Base-by-base conservation (phyloP, 352 stramenopile genomes). In the Phytopythium delawarense region DNA sequence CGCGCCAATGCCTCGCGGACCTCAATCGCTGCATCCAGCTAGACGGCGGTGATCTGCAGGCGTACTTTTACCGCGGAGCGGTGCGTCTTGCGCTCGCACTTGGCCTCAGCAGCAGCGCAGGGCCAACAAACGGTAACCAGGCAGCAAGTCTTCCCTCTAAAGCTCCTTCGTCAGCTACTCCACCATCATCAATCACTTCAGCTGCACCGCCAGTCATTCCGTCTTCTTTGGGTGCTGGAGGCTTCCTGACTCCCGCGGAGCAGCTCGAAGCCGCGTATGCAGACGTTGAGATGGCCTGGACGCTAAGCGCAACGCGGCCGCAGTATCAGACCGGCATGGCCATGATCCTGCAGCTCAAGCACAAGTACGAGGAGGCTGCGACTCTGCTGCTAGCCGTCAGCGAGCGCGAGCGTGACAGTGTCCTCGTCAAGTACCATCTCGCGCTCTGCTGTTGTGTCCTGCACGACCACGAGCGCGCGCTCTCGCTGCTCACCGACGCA, bases 251-350 rank as follows among this genome's bases (percentile, higher is more conserved):
- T 34, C 51, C 64, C 21, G 63, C 64, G 11, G 64, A 94, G 32
- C 81, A 93, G 49, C 74, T 92, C 2, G 78, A 90, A 30, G 82
- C 84, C 13, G 75, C 82, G 25, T 89, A 89, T 46, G 78, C 72
- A 6, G 84, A 94, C 57, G 85, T 92, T 25, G 82, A 92, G 58
- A 89, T 90, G 78, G 84, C 84, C n/a, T 89, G 77, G 64, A 81
- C 68, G 11, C 60, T 90, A 13, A 71, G 68, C 6, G 74, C 81
- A 4, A 78, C 32, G 13, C 62, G 63, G 1, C 62, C 67, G 34
- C 70, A 78, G 32, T 91, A 88, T 25, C 71, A 90, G 45, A 74
- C 88, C 37, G 80, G 81, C 15, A 83, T 92, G 75, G 84, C 78
- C 12, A 92, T 92, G 82, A 87, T 92, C 56, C 75, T 69, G 23